Evolutionary conservation across 768 basidiomycete genomes (phyloP).

Genomic region (Auriscalpium vulgare): DNA sequence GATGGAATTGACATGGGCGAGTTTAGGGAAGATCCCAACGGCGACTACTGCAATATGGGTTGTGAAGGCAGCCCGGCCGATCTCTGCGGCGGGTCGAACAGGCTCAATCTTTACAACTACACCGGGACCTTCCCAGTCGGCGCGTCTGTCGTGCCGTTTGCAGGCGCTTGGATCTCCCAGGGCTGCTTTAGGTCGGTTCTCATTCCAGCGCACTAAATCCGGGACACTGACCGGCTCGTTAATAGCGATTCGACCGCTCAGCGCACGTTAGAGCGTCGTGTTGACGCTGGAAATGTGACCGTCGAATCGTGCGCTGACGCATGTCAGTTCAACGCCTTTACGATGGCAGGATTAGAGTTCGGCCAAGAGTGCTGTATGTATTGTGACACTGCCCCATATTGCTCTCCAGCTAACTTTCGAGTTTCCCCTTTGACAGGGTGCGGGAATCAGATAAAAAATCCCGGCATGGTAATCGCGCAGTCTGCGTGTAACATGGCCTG

Average conservation of each 20-base stretch:
- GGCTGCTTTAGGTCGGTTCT: not conserved
- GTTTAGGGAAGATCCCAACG: not conserved
- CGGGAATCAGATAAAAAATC: not conserved
- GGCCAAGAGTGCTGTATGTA: constrained; percentile 1
- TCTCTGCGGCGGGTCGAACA: not conserved
- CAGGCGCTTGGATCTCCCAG: not conserved
- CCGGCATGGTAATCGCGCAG: not conserved
- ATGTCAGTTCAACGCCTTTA: not conserved
- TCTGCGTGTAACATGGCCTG: constrained; percentile 3
- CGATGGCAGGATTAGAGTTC: not conserved
- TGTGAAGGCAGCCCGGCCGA: constrained; percentile 2
- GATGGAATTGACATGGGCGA: not conserved
- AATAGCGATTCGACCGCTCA: not conserved
- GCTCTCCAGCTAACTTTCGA: not conserved
- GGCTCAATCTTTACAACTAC: not conserved
- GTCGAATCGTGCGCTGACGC: not conserved
- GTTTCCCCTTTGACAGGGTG: not conserved
- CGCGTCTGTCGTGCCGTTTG: not conserved
- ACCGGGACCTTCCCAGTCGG: not conserved
- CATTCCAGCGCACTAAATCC: not conserved
- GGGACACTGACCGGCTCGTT: not conserved
- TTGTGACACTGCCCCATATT: not conserved
- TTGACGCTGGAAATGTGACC: not conserved
- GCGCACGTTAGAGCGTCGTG: not conserved
- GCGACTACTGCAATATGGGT: not conserved